phyloP scores from a whole-genome alignment of 2,329 filamentous ascomycete genomes.

The Dactylonectria estremocensis region DNA sequence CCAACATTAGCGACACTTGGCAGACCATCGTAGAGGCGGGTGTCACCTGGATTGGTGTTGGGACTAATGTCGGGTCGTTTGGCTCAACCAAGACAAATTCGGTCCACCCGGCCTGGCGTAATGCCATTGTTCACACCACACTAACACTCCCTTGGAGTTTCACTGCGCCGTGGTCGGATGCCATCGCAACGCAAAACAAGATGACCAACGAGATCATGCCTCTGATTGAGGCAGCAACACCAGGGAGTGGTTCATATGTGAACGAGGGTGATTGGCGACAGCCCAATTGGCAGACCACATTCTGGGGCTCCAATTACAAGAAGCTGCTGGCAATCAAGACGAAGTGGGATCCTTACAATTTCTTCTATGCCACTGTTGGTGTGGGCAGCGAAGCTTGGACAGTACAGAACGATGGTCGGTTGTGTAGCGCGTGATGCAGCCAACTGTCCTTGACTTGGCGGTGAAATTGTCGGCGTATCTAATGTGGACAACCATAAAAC shows the following conservation, averaged over 20 bases:
- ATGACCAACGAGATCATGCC: slow-evolving; percentile 46
- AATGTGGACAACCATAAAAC: too few species aligned
- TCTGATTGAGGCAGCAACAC: slow-evolving; percentile 52
- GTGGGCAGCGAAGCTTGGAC: slow-evolving; percentile 63
- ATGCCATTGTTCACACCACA: slow-evolving; percentile 51
- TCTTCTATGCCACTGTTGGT: slow-evolving; percentile 64
- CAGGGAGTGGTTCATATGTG: slow-evolving; percentile 61
- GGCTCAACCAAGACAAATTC: slow-evolving; percentile 51
- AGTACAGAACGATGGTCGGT: too few species aligned
- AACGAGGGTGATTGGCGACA: slow-evolving; percentile 67
- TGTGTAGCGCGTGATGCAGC: too few species aligned
- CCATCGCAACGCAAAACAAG: slow-evolving; percentile 41
- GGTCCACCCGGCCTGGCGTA: slow-evolving; percentile 60
- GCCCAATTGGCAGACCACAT: slow-evolving; percentile 58
- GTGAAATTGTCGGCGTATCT: too few species aligned
- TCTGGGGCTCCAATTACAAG: slow-evolving; percentile 64
- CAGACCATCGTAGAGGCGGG: slow-evolving; percentile 21
- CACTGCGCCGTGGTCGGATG: slow-evolving; percentile 45
- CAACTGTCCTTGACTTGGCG: too few species aligned
- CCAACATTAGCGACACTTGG: too few species aligned
- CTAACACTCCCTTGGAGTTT: slow-evolving; percentile 49
- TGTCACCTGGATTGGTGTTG: slow-evolving; percentile 47
- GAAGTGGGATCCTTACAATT: slow-evolving; percentile 61
- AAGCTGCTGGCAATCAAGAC: slow-evolving; percentile 62
- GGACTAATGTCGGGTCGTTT: slow-evolving; percentile 38